Base-by-base conservation (phyloP, 2,329 filamentous ascomycete genomes). In the Diplodia sapinea region DNA sequence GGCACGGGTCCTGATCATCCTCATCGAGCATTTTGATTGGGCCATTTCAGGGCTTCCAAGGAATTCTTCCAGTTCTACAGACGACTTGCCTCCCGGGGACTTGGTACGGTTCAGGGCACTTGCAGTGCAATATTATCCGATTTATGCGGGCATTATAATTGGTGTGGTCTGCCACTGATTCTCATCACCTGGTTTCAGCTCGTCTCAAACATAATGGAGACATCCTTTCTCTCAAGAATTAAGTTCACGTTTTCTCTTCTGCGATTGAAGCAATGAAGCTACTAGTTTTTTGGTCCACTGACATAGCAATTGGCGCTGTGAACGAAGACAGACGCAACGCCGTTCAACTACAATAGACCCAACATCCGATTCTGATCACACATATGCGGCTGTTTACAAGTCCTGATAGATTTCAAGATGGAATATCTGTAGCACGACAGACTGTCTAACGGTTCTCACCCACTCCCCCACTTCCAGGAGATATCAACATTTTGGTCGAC, bases 331-430 rank as follows among this genome's bases (percentile, higher is more conserved):
- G 11, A 33, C 43, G 7, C 43, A 7, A 57, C 36, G 12, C 26
- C 55, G 3, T 57, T 26, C 36, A 57, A 57, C 36, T 57, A 57
- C 55, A 40, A 57, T 15, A 57, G 23, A 33, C 43, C 33, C 55
- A 57, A 23, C 38, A 43, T 3, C 43, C 55, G 15, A 26, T 20
- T 17, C 13, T 57, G 20, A 9, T 29, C 9, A 12, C 55, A 40
- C 7, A 33, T 43, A 57, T 2, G 55, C 40, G 8, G 15, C 40
- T 15, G 7, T 15, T 47, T 47, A 17, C 8, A n/a, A 47, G 17
- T 2, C 4, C 40, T 2, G 8, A 47, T 7, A 17, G 15, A 17
- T n/a, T n/a, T 33, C 31, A 33, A 7, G 9, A 33, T 11, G 31
- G 9, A 11, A 33, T 33, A 3, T 1, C 31, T 33, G 9, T 33